phyloP scores from a whole-genome alignment of 2,329 filamentous ascomycete genomes.

The Madurella fahalii region DNA sequence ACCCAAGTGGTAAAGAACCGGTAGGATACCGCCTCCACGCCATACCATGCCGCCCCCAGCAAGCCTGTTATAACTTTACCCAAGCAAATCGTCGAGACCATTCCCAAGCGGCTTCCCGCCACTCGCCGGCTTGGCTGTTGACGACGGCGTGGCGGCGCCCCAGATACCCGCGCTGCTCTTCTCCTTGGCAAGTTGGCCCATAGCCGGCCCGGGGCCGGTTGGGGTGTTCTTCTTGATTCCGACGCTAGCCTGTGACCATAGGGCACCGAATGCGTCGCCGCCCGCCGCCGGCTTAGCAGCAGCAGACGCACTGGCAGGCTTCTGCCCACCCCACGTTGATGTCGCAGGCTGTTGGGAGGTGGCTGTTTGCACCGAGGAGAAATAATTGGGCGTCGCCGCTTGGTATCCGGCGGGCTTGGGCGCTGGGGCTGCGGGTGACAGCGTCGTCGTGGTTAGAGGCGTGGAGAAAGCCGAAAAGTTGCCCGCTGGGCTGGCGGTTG shows the following conservation, averaged over 20 bases:
- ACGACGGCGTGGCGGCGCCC: constrained; percentile 61
- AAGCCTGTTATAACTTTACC: constrained; percentile 28
- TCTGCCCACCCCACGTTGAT: constrained; percentile 27
- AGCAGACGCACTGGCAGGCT: constrained; percentile 43
- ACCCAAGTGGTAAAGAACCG: too few relatives aligned
- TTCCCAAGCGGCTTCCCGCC: constrained; percentile 26
- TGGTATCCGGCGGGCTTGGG: constrained; percentile 65
- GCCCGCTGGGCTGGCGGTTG: constrained; percentile 50
- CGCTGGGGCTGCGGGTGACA: constrained; percentile 40
- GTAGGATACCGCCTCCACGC: too few relatives aligned
- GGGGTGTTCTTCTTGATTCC: constrained; percentile 70
- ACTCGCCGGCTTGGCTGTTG: constrained; percentile 17
- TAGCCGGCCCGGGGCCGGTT: constrained; percentile 64
- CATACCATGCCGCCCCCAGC: not conserved
- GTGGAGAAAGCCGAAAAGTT: constrained; percentile 63
- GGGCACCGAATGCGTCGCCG: constrained; percentile 82
- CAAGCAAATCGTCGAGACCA: constrained; percentile 48
- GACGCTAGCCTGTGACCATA: constrained; percentile 73
- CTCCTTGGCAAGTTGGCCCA: constrained; percentile 96
- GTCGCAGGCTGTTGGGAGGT: constrained; percentile 14
- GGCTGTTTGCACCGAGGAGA: constrained; percentile 66
- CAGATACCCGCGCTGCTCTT: constrained; percentile 94
- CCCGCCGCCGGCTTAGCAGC: constrained; percentile 54
- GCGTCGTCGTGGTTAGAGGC: constrained; percentile 37
- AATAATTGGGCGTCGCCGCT: constrained; percentile 85